These are phyloP conservation scores for Whalleya microplaca DNA, from an alignment of 2,329 filamentous ascomycete genomes.

Conservation along the genomic window DNA sequence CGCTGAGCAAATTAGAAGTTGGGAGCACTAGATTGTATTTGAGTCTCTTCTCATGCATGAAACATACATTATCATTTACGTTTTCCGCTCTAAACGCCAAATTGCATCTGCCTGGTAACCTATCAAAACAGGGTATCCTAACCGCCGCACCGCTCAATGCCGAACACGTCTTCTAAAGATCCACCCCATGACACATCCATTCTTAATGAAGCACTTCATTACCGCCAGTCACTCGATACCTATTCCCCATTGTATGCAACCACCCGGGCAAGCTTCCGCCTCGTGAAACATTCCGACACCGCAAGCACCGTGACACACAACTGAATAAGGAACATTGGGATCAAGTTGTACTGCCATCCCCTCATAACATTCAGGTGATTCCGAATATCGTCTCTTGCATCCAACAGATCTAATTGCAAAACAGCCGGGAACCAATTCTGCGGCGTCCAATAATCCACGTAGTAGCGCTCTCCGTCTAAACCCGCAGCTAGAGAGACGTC, in stretches of 20 bases:
- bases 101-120: background rate
- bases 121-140: background rate
- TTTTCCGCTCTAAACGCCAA: background rate
- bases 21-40: background rate
- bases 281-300: constrained; percentile 25
- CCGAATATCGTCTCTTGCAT: constrained; percentile 30
- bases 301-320: constrained; percentile 28
- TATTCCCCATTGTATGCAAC: background rate
- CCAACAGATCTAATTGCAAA: constrained; percentile 36
- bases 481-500: constrained; percentile 30
- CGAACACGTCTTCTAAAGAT: too few species aligned
- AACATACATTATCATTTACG: background rate
- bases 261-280: constrained; percentile 15
- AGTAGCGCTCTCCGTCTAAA: constrained; percentile 34
- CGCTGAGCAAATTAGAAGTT: too few species aligned
- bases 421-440: constrained; percentile 45
- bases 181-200: too few species aligned
- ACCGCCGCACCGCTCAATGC: too few species aligned
- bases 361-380: constrained; percentile 36
- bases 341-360: constrained; percentile 44
- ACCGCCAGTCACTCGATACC: background rate
- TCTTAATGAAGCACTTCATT: background rate
- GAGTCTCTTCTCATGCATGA: background rate
- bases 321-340: constrained; percentile 36
- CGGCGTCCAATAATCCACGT: constrained; percentile 41